phyloP scores from a whole-genome alignment of 2,329 filamentous ascomycete species.

The Lasiodiplodia citricola region DNA sequence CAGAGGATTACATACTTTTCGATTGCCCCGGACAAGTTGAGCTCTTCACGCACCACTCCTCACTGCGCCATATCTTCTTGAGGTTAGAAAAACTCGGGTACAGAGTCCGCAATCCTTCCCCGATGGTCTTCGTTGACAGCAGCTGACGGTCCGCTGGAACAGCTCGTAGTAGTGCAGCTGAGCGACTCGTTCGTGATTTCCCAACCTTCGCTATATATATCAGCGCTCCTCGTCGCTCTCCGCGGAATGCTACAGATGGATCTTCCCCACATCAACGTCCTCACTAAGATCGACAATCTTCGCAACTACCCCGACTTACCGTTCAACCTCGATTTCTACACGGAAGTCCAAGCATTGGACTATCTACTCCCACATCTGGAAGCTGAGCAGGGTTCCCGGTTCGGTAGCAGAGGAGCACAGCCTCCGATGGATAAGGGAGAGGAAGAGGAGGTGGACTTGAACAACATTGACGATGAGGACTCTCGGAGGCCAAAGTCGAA shows the following conservation, averaged over 20 bases:
- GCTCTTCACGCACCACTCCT: slow-evolving; percentile 93
- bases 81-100: slow-evolving; percentile 89
- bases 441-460: slow-evolving; percentile 20
- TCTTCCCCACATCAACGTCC: slow-evolving; percentile 90
- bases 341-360: slow-evolving; percentile 90
- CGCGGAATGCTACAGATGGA: slow-evolving; percentile 99
- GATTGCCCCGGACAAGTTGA: slow-evolving; percentile 98
- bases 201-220: slow-evolving; percentile 91
- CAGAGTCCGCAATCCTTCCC: slow-evolving; percentile 66
- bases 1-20: slow-evolving; percentile 90
- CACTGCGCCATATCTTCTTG: slow-evolving; percentile 89
- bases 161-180: slow-evolving; percentile 93
- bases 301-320: slow-evolving; percentile 82
- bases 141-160: slow-evolving; percentile 35
- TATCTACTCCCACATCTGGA: slow-evolving; percentile 83
- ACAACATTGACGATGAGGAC: slow-evolving; percentile 12
- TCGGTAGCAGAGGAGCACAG: slow-evolving; percentile 4
- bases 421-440: neutral
- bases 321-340: slow-evolving; percentile 97
- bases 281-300: slow-evolving; percentile 97
- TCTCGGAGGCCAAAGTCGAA: slow-evolving; percentile 56
- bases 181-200: slow-evolving; percentile 94
- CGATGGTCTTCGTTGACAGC: slow-evolving; percentile 12
- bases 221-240: slow-evolving; percentile 88
- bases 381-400: slow-evolving; percentile 63